Evolutionary conservation across 2,329 filamentous ascomycete species (phyloP), one percentile per base, ranked within the genome.

Genomic region (Apiospora marii): DNA sequence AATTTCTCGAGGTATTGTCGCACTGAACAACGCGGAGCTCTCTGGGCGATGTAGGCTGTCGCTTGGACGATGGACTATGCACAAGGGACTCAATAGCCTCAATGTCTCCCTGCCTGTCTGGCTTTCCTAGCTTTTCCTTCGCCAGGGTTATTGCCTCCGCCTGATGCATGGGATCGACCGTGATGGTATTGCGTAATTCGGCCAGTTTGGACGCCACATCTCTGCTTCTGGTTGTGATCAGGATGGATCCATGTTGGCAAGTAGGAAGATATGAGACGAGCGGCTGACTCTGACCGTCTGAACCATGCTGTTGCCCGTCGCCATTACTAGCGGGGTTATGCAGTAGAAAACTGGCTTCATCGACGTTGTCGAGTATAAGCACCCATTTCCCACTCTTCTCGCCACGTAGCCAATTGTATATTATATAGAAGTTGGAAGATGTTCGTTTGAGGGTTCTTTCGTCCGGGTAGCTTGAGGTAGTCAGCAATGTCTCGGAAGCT

Each of bases 1-100:
- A 86, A 82, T 1, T 81, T 72, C 4, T 78, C 70, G 2, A 87
- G 72, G 71, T 88, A 88, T 24, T 78, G 74, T 22, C 75, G 51
- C 0, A 83, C 73, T 0, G 81, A 82, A 53, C 74, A 78, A 37
- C 77, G 77, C 2, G 79, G 79, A 14, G 68, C 71, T 51, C 77
- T 74, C 61, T 61, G 51, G 34, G 77, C 71, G 49, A 83, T 83
- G 71, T 81, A 83, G 10, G 79, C 78, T 8, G 79, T 78, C 1
- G 81, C 81, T 72, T 83, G 81, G 37, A 74, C 79, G n/a, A n/a
- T n/a, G n/a, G n/a, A n/a, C n/a, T n/a, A n/a, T n/a, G n/a, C n/a
- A n/a, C n/a, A n/a, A n/a, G n/a, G n/a, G n/a, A n/a, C n/a, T n/a
- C n/a, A 70, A 83, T 81, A 27, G 4, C 41, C 80, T 80, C 22